phyloP scores from a whole-genome alignment of 306 rosid genomes.

The Begonia peltatifolia region DNA sequence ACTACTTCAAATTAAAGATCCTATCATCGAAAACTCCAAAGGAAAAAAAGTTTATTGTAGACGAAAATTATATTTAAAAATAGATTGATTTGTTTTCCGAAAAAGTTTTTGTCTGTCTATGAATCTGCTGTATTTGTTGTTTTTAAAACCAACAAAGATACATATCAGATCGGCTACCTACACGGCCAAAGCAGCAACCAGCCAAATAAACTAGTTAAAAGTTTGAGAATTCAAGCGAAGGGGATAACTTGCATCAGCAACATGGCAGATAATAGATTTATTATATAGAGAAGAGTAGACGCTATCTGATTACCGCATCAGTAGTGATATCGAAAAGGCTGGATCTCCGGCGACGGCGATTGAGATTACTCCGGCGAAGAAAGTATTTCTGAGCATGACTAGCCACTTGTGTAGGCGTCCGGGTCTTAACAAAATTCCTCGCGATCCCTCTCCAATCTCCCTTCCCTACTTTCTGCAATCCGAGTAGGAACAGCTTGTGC shows the following conservation, averaged over 20 bases:
- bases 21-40: too few relatives aligned
- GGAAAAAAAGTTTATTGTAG: too few relatives aligned
- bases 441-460: conserved; percentile 99
- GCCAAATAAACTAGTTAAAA: too few relatives aligned
- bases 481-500: conserved; percentile 81
- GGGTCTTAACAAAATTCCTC: conserved; percentile 83
- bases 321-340: conserved; percentile 97
- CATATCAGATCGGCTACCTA: too few relatives aligned
- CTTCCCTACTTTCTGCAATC: conserved; percentile 90
- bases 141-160: too few relatives aligned
- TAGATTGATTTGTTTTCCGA: too few relatives aligned
- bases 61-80: too few relatives aligned
- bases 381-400: conserved; percentile 98
- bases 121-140: too few relatives aligned
- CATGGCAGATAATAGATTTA: neutral
- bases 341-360: conserved; percentile 99
- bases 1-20: too few relatives aligned
- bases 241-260: neutral
- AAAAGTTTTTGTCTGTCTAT: too few relatives aligned
- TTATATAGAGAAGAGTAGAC: neutral
- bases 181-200: too few relatives aligned
- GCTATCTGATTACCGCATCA: conserved; percentile 40
- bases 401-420: conserved; percentile 97
- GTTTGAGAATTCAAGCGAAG: too few relatives aligned
- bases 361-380: conserved; percentile 80